Percentiles rank a stretch among this genome's conserved stretches.
Evolutionary conservation across 257 asterid genomes (phyloP).

Genomic region (Nicotiana undulata): DNA sequence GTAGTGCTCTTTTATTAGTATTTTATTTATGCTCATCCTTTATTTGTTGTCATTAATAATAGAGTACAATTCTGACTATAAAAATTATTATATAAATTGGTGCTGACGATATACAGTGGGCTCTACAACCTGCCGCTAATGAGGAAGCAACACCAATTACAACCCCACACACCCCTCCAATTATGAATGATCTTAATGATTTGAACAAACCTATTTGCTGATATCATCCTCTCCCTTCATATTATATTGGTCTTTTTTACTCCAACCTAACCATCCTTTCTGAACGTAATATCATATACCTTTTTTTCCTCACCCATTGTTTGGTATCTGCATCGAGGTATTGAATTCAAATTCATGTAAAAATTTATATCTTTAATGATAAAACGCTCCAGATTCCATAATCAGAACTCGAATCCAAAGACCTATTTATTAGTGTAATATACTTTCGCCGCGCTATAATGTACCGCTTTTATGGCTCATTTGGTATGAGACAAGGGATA

Average conservation of each 20-base stretch:
- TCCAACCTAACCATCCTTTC: neutral
- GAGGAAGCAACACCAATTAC: neutral
- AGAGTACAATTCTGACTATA: neutral
- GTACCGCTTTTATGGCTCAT: too few species aligned
- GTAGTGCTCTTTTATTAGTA: neutral
- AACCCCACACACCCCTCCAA: neutral
- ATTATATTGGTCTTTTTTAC: neutral
- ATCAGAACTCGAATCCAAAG: too few species aligned
- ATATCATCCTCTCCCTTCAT: neutral
- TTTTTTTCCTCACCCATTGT: too few species aligned
- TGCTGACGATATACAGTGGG: neutral
- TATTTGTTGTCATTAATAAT: neutral
- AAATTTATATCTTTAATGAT: too few species aligned
- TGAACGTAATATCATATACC: neutral
- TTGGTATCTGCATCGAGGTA: too few species aligned
- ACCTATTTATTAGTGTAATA: too few species aligned
- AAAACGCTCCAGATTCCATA: too few species aligned
- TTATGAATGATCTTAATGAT: neutral
- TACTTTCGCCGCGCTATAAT: too few species aligned
- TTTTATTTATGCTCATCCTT: neutral
- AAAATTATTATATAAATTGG: neutral
- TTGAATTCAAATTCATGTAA: accelerated
- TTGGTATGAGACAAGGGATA: too few species aligned
- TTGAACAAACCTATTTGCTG: neutral
- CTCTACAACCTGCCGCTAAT: neutral